Evolutionary conservation across 768 basidiomycete genomes (phyloP), one percentile per base, ranked within the genome.

Genomic region (Russula ochroleuca): DNA sequence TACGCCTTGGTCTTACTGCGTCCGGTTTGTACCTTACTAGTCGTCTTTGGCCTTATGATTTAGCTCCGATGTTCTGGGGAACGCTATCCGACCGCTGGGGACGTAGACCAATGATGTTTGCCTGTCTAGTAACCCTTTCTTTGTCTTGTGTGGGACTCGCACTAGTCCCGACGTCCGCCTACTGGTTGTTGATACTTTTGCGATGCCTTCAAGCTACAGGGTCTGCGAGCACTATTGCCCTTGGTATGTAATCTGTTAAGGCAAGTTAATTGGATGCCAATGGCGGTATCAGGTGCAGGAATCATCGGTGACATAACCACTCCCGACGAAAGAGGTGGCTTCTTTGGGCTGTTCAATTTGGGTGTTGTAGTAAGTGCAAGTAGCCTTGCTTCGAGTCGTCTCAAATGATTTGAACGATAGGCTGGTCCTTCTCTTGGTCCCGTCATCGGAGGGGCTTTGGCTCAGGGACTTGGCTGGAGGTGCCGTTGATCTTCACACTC

Each of bases 141-240:
- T 59, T 83, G 9, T 83, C 90, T 2, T 93, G 90, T 69, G 76
- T 92, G n/a, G 83, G 81, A 2, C 72, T 85, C 23, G 84, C 84
- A 4, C 70, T 83, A 21, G 76, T 79, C 33, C 83, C 84, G 2
- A 81, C 81, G 0, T 72, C 75, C 5, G 87, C 80, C 4, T 94
- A 89, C 71, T 93, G 89, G 90, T 75, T 91, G 6, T 76, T 94
- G 13, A 80, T 94, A 77, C 68, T 94, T 17, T 79, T 94, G n/a
- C 82, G 92, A 25, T 90, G 87, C 64, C 40, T 93, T 3, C 92
- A 94, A 76, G 85, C 88, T 1, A 80, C 85, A 3, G 91, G 92
- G 1, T 90, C 86, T 2, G 88, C 90, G 0, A 89, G 89, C 62
- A 90, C 88, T 0, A 79, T 91, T 65, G 89, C 89, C 0, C 76